Evolutionary conservation across 108 stramenopile genomes (phyloP), one percentile per base, ranked within the genome.

Genomic region (Cylindrotheca closterium): DNA sequence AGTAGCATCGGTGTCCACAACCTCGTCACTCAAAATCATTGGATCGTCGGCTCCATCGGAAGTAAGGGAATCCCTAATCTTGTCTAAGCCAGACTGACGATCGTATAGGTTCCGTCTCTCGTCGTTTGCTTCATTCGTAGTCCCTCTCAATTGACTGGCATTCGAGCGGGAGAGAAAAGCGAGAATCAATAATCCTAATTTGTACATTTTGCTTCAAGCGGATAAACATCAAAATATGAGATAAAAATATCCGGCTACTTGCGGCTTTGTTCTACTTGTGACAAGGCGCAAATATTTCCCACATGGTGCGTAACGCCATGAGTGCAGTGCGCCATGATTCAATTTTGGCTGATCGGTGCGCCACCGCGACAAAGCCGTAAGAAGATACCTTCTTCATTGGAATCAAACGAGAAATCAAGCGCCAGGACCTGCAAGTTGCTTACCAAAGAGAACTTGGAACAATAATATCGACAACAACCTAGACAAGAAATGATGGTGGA

Each of bases 21-120:
- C n/a, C n/a, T 42, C 15, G 37, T 42, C 15, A 15, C 10, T 42
- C 37, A 42, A 42, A 42, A 7, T 42, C 37, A 42, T 42, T 42
- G 37, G 37, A n/a, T n/a, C n/a, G n/a, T n/a, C n/a, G n/a, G n/a
- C n/a, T n/a, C n/a, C n/a, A n/a, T n/a, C n/a, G n/a, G n/a, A n/a
- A n/a, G n/a, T n/a, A n/a, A n/a, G n/a, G n/a, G n/a, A n/a, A n/a
- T 46, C 51, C 51, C 7, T 8, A 5, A 52, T 24, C 7, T 18
- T 18, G 18, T 52, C 51, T 7, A 25, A 8, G 7, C 51, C 51
- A 18, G 7, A 52, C 18, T 52, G 12, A 5, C 7, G n/a, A 15
- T 18, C 51, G 18, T 52, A 52, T 5, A 52, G 51, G 51, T 52
- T 52, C 24, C 51, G 37, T 42, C 37, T 15, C 37, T 15, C 37